Evolutionary conservation across 495 filamentous ascomycete genomes (phyloP).

Genomic region (Trichocladium antarcticum): DNA sequence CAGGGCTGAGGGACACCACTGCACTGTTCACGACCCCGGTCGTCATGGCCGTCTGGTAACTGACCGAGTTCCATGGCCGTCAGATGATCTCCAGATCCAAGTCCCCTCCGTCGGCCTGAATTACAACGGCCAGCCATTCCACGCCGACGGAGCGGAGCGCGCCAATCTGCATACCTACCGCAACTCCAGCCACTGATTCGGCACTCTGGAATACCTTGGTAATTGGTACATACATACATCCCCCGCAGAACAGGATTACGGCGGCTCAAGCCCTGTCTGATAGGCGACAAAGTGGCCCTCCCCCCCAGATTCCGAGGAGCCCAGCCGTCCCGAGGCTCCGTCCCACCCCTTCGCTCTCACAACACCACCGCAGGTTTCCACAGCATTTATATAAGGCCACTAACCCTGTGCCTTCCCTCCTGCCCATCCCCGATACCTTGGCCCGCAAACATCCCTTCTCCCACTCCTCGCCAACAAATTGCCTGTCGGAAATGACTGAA

Average conservation of each 20-base stretch:
- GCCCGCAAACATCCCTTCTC: background rate
- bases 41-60: background rate
- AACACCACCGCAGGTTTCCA: background rate
- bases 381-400: background rate
- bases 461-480: background rate
- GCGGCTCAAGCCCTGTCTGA: background rate
- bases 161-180: too few relatives aligned
- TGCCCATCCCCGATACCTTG: background rate
- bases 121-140: too few relatives aligned
- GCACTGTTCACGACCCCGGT: too few relatives aligned
- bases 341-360: too few relatives aligned
- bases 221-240: too few relatives aligned
- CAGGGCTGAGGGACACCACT: background rate
- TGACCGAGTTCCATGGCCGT: conserved; percentile 1
- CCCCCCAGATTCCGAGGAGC: too few relatives aligned
- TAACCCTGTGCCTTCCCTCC: background rate
- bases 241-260: too few relatives aligned
- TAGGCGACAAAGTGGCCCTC: background rate
- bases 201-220: too few relatives aligned
- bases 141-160: too few relatives aligned
- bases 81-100: conserved; percentile 1
- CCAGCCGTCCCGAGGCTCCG: too few relatives aligned
- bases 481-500: conserved; percentile 12
- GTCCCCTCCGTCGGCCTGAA: too few relatives aligned
- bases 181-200: too few relatives aligned